These are phyloP conservation scores for Halteria grandinella DNA, from an alignment of 73 alveolate genomes.

Conservation along the genomic window DNA sequence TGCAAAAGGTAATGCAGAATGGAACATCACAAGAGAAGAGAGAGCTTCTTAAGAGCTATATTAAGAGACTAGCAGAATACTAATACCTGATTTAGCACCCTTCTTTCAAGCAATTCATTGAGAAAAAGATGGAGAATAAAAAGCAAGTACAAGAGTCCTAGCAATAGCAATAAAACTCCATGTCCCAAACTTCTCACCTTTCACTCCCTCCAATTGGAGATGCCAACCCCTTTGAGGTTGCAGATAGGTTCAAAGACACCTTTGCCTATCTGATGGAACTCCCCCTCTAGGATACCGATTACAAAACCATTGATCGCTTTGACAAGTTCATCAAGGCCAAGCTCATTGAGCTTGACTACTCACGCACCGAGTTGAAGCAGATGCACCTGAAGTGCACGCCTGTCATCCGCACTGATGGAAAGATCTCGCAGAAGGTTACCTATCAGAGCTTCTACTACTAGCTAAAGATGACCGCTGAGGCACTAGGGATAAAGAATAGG, in stretches of 20 bases:
- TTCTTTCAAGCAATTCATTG: conserved; percentile 38
- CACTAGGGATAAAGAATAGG: conserved; percentile 17
- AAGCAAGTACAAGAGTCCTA: conserved; percentile 2
- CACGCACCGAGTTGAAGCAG: background rate
- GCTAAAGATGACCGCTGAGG: conserved; percentile 35
- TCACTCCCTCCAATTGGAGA: too few species aligned
- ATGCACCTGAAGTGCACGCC: background rate
- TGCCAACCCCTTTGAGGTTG: conserved; percentile 28
- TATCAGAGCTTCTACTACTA: conserved; percentile 41
- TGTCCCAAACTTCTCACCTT: too few species aligned
- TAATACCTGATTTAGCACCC: conserved; percentile 29
- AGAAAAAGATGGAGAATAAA: conserved; percentile 44
- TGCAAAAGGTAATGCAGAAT: background rate
- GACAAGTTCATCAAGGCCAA: conserved; percentile 16
- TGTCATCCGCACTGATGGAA: conserved; percentile 19
- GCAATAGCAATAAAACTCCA: too few species aligned
- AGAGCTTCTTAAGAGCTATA: conserved; percentile 2
- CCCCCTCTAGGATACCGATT: conserved; percentile 13
- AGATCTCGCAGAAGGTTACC: conserved; percentile 30
- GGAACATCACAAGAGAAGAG: conserved; percentile 24
- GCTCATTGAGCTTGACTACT: background rate
- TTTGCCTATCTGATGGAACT: conserved; percentile 34
- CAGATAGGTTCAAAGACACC: conserved; percentile 27
- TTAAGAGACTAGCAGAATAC: conserved; percentile 26
- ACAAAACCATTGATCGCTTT: conserved; percentile 26